These are phyloP conservation scores for Flaveria brownii DNA, from an alignment of 129 eudicot genomes.

Conservation along the genomic window DNA sequence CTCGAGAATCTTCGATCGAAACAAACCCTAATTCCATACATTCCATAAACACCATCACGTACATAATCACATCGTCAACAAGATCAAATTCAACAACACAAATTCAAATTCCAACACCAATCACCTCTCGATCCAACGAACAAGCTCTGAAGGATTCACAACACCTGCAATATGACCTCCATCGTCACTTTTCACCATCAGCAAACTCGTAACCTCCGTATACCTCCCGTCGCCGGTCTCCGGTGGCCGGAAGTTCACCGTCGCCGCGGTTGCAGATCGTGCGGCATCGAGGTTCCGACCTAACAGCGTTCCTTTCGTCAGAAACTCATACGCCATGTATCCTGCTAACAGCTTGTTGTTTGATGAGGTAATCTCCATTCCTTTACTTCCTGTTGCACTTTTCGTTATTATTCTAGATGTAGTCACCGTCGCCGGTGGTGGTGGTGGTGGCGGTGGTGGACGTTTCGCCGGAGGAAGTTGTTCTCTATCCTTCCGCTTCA, in stretches of 20 bases:
- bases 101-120: neutral
- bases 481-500: slow-evolving; percentile 56
- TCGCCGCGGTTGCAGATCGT: slow-evolving; percentile 36
- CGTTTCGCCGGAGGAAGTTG: slow-evolving; percentile 41
- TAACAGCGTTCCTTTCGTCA: slow-evolving; percentile 59
- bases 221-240: slow-evolving; percentile 31
- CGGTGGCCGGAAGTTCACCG: slow-evolving; percentile 25
- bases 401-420: neutral
- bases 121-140: slow-evolving; percentile 51
- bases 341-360: slow-evolving; percentile 64
- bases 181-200: slow-evolving; percentile 31
- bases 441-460: slow-evolving; percentile 26
- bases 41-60: neutral
- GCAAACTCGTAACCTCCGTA: slow-evolving; percentile 47
- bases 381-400: slow-evolving; percentile 22
- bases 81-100: neutral
- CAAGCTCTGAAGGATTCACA: slow-evolving; percentile 65
- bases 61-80: neutral
- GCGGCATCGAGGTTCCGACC: slow-evolving; percentile 56
- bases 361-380: slow-evolving; percentile 32
- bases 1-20: neutral
- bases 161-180: slow-evolving; percentile 61
- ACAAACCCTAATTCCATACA: neutral
- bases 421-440: neutral
- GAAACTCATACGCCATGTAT: slow-evolving; percentile 64